These are phyloP conservation scores for Vitis cinerea DNA, from an alignment of 164 flowering plant genomes.

Conservation along the genomic window DNA sequence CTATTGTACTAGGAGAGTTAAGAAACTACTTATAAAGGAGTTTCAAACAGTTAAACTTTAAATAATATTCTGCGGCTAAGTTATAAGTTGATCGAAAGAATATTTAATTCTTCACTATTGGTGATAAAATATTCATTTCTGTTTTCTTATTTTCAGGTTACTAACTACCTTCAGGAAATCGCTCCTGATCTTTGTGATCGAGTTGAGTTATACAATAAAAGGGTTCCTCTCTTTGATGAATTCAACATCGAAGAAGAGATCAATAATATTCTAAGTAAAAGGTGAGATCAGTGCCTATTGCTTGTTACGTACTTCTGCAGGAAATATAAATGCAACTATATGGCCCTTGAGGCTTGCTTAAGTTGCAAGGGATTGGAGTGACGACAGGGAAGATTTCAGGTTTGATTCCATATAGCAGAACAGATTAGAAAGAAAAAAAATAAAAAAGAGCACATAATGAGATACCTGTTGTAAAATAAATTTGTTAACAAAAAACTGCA, in stretches of 20 bases:
- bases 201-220: slow-evolving; percentile 70
- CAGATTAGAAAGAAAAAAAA: no score
- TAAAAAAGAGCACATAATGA: neutral
- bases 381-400: no score
- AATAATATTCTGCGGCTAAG: no score
- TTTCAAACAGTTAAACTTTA: neutral
- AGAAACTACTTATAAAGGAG: neutral
- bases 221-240: slow-evolving; percentile 80
- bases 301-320: neutral
- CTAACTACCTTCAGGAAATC: slow-evolving; percentile 90
- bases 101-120: neutral
- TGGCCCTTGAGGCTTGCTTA: no score
- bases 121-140: neutral
- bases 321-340: no score
- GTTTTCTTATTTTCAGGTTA: slow-evolving; percentile 51
- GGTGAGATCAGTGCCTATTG: slow-evolving; percentile 41
- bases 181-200: slow-evolving; percentile 92
- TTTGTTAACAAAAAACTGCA: neutral
- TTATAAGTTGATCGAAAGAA: no score
- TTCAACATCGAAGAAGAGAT: slow-evolving; percentile 92
- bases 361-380: no score
- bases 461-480: no score
- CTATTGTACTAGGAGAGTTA: neutral
- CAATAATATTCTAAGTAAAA: slow-evolving; percentile 77
- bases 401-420: no score